Conservation (phyloP, 257 asterid species). For the Salvia miltiorrhiza region DNA sequence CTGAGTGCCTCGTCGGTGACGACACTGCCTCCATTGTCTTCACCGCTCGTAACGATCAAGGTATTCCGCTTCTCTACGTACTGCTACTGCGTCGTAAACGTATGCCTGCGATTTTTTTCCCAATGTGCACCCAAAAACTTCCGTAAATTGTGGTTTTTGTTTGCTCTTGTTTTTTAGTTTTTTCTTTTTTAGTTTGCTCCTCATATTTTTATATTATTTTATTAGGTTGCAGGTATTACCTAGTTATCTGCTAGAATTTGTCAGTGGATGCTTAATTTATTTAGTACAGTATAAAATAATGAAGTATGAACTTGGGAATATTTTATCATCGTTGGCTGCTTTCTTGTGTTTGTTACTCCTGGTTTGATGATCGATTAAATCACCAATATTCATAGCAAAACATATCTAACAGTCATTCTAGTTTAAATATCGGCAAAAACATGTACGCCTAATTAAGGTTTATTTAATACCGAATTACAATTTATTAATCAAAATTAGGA, state of each 20-base stretch:
- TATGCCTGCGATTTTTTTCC: background rate
- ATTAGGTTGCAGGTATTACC: background rate
- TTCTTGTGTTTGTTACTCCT: background rate
- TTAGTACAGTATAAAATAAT: too few relatives aligned
- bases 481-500: too few relatives aligned
- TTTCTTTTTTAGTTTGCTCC: background rate
- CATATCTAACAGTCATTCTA: background rate
- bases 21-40: slow-evolving; percentile 67
- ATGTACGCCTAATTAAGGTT: too few relatives aligned
- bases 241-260: background rate
- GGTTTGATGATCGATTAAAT: background rate
- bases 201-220: background rate
- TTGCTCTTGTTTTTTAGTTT: background rate
- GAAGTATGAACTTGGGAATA: background rate
- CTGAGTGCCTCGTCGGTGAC: slow-evolving; percentile 81
- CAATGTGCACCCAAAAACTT: background rate
- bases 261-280: too few relatives aligned
- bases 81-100: background rate
- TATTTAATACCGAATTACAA: too few relatives aligned
- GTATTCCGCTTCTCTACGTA: slow-evolving; percentile 22
- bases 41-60: slow-evolving; percentile 85
- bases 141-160: background rate
- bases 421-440: too few relatives aligned
- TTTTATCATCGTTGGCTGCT: background rate
- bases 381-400: background rate